phyloP scores from a whole-genome alignment of 352 stramenopile genomes.

The Phytophthora pistaciae region DNA sequence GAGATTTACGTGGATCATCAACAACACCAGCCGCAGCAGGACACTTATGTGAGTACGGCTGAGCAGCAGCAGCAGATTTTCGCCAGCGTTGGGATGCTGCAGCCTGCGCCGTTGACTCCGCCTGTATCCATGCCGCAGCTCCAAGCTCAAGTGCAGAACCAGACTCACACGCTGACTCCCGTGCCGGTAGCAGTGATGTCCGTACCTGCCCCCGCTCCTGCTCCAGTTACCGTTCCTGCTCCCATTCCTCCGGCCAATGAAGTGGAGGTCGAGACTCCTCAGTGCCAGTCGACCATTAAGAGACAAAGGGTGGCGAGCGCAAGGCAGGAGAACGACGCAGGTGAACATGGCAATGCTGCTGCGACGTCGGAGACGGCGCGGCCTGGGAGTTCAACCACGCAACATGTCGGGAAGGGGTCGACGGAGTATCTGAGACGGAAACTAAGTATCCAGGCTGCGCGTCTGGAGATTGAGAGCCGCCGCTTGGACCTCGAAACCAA shows the following conservation, averaged over 20 bases:
- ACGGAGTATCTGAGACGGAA: conserved; percentile 55
- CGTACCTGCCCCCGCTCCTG: background rate
- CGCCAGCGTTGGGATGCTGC: conserved; percentile 23
- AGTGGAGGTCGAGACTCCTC: conserved; percentile 13
- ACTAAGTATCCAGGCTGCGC: conserved; percentile 48
- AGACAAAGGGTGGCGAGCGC: conserved; percentile 12
- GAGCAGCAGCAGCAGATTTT: conserved; percentile 26
- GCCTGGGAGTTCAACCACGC: background rate
- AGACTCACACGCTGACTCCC: conserved; percentile 2
- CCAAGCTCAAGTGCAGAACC: background rate
- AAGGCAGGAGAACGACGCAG: conserved; percentile 8
- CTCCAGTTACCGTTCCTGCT: background rate
- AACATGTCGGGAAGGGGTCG: conserved; percentile 21
- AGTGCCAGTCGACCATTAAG: conserved; percentile 14
- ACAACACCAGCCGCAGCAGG: conserved; percentile 8
- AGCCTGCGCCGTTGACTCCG: conserved; percentile 20
- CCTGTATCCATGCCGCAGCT: conserved; percentile 8
- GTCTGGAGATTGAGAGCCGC: conserved; percentile 51
- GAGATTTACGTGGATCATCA: conserved; percentile 12
- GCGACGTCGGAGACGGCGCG: conserved; percentile 1
- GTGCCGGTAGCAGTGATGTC: background rate
- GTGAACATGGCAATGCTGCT: conserved; percentile 2
- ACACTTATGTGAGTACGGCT: background rate
- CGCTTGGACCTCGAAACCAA: conserved; percentile 59
- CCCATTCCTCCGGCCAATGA: conserved; percentile 4